phyloP scores from a whole-genome alignment of 306 rosid species.

The Lotus japonicus region DNA sequence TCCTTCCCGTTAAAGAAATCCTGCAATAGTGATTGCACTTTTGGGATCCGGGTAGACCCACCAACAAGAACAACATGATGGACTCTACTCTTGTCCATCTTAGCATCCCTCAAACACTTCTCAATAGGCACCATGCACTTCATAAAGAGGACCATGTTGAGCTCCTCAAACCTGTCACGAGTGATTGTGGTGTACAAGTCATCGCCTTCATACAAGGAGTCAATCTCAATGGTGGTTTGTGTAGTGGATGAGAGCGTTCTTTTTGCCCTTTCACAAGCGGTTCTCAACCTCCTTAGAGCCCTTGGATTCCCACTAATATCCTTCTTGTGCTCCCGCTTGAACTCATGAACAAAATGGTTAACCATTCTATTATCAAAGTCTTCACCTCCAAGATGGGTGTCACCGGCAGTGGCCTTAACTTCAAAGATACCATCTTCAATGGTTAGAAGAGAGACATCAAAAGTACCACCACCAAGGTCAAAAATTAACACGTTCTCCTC shows the following conservation, averaged over 20 bases:
- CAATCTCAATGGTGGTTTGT: conserved; percentile 67
- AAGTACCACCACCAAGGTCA: conserved; percentile 67
- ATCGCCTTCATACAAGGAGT: conserved; percentile 50
- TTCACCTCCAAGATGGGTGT: conserved; percentile 72
- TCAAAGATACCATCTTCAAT: conserved; percentile 77
- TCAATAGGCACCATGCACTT: conserved; percentile 72
- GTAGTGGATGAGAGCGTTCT: conserved; percentile 66
- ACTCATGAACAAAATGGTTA: conserved; percentile 62
- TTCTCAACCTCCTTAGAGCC: conserved; percentile 55
- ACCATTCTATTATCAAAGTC: conserved; percentile 73
- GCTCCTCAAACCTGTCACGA: conserved; percentile 62
- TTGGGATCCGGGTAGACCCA: conserved; percentile 68
- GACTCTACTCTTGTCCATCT: conserved; percentile 57
- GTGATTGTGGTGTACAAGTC: conserved; percentile 60
- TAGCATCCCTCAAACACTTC: conserved; percentile 59
- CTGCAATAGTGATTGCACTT: conserved; percentile 64
- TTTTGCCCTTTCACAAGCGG: conserved; percentile 66
- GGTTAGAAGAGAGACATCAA: conserved; percentile 66
- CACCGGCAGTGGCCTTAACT: conserved; percentile 71
- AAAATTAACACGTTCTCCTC: conserved; percentile 63
- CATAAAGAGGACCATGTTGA: conserved; percentile 62
- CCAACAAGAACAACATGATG: conserved; percentile 66
- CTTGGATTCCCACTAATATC: conserved; percentile 51
- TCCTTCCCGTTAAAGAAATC: conserved; percentile 69
- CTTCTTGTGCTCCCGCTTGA: conserved; percentile 64